Evolutionary conservation across 2,329 filamentous ascomycete genomes (phyloP), one percentile per base, ranked within the genome.

Genomic region (Aspergillus calidoustus): DNA sequence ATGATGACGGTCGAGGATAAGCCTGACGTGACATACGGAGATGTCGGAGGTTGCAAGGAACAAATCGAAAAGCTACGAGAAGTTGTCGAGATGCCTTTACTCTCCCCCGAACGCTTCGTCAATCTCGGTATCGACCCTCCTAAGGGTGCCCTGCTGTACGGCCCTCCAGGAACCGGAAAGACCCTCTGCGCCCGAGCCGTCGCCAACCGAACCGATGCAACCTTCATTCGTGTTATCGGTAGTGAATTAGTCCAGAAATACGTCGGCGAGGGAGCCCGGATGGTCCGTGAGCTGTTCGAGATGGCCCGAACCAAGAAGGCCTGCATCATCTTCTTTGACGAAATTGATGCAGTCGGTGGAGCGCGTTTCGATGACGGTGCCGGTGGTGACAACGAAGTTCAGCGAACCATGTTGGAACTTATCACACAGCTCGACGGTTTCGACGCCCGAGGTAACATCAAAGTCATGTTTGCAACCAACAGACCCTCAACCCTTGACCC

Each of bases 1-100:
- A 99, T 99, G 95, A 99, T 99, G 95, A 98, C 95, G 54, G 95
- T 99, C 67, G 95, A 99, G 83, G 95, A 99, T 82, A 99, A 99
- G 84, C 95, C 95, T 17, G 95, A 99, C 78, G 95, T 99, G 64
- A 99, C 95, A 65, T 99, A 99, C 72, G 95, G 95, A 71, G 95
- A 99, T 82, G 94, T 99, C 46, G 95, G 95, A 80, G 95, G 95
- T 60, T 98, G 93, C 87, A 99, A 99, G 81, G 95, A 99, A 80
- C 95, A 99, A 81, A 97, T 99, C 46, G 95, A 99, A 84, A 99
- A 99, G 86, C 87, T 99, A 69, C 87, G 95, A 77, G 95, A 99
- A 81, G 95, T 99, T 57, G 95, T 99, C 60, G 95, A 99, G 81
- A 98, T 98, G 92, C 95, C 95, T 11, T 84, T 99, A 58, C 84